phyloP scores from a whole-genome alignment of 176 grass and related monocot species.

The Paspalum notatum region DNA sequence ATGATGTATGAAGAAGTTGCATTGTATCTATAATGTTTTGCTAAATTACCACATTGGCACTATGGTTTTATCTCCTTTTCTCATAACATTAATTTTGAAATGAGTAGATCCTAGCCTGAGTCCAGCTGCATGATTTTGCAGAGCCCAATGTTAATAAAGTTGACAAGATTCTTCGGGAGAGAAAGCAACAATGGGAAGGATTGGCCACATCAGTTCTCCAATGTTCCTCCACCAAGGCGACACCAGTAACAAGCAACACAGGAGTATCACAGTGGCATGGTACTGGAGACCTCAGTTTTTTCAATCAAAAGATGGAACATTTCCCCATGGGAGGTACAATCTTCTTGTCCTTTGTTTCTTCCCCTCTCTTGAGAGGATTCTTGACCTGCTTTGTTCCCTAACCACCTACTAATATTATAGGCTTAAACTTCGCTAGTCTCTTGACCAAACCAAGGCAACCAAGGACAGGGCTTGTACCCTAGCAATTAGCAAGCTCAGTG shows the following conservation, averaged over 20 bases:
- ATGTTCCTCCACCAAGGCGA: slow-evolving; percentile 37
- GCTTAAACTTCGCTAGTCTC: background rate
- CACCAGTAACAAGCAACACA: slow-evolving; percentile 33
- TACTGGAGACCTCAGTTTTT: slow-evolving; percentile 17
- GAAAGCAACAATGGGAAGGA: slow-evolving; percentile 52
- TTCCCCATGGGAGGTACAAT: slow-evolving; percentile 46
- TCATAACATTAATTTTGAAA: background rate
- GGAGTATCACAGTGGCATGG: slow-evolving; percentile 21
- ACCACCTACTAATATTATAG: slow-evolving; percentile 46
- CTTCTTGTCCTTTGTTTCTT: slow-evolving; percentile 40
- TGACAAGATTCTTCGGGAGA: slow-evolving; percentile 38
- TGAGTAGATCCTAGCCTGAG: background rate
- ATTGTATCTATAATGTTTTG: background rate
- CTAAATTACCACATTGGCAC: background rate
- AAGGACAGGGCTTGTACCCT: slow-evolving; percentile 7
- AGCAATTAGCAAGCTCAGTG: slow-evolving; percentile 2
- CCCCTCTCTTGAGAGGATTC: slow-evolving; percentile 37
- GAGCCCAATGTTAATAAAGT: slow-evolving; percentile 10
- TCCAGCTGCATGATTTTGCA: slow-evolving; percentile 19
- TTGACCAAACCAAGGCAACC: slow-evolving; percentile 31
- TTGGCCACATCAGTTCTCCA: slow-evolving; percentile 36
- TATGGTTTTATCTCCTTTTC: background rate
- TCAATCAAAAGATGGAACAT: slow-evolving; percentile 27
- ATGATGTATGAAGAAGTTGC: background rate
- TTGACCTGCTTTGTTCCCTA: slow-evolving; percentile 50